Evolutionary conservation across 345 rosid genomes (phyloP), one percentile per base, ranked within the genome.

Genomic region (Dipteronia sinensis): DNA sequence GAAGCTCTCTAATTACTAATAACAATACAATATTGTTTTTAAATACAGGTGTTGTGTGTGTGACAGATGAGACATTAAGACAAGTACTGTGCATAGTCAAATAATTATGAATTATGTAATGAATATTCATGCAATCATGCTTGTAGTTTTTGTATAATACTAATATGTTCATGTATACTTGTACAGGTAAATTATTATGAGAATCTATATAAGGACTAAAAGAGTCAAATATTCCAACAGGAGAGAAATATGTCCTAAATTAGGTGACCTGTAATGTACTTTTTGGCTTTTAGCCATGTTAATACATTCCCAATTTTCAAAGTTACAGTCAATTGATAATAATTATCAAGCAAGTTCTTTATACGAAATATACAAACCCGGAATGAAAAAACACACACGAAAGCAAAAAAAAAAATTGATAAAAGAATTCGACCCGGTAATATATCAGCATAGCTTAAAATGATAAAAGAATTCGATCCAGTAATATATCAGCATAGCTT

Each of bases 1-100:
- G 46, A 64, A 64, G 83, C 74, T 68, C 19, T 20, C 59, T 6
- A 38, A 44, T 47, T 25, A 72, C 56, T 76, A 47, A 65, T 71
- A 67, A 1, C 31, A 38, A 72, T n/a, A 47, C 8, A 58, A 29
- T 46, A 23, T 15, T 46, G 19, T 6, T 69, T 22, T 20, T 5
- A 49, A 49, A 22, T 11, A 44, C 10, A 5, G 31, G 13, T 34
- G 3, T 20, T 17, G 22, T 69, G 42, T 17, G 22, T 69, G 42
- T 46, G 42, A 62, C 13, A 8, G 34, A 46, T 9, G 59, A 20
- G 53, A 53, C 31, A 63, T 64, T 71, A 40, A 38, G 12, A 19
- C 58, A 46, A 13, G 7, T n/a, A 34, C 51, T 23, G 10, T 22
- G 71, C 31, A 22, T 74, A 65, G 65, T 23, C 38, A 27, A 42